Conservation (phyloP, 2,329 filamentous ascomycete species). For the Sordariomycetes sp. region DNA sequence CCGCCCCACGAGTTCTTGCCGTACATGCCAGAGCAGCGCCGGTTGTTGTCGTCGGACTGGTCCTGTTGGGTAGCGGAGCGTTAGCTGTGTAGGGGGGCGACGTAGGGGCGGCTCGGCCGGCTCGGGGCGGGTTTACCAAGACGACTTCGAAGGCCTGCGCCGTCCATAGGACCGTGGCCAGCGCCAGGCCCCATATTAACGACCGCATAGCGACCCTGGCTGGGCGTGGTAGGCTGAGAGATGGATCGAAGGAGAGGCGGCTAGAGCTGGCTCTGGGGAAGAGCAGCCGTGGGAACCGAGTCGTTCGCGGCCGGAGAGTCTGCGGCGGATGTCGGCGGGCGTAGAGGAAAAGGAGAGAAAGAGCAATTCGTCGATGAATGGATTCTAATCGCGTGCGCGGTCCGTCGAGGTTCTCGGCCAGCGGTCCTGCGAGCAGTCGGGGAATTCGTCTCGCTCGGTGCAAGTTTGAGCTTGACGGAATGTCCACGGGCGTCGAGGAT, state of each 20-base stretch:
- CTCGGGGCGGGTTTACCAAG: conserved; percentile 31
- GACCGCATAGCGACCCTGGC: conserved; percentile 39
- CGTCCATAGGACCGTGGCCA: conserved; percentile 44
- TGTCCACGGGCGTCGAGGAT: not conserved
- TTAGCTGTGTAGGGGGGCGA: conserved; percentile 6
- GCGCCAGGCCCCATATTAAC: conserved; percentile 33
- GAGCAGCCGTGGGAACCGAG: not conserved
- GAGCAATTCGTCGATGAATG: not conserved
- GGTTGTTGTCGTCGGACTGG: conserved; percentile 63
- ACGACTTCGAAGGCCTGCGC: conserved; percentile 45
- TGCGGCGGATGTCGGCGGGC: not conserved
- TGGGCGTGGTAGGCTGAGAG: conserved; percentile 5
- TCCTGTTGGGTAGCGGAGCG: conserved; percentile 40
- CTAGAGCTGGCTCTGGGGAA: not conserved
- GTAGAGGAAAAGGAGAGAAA: no score
- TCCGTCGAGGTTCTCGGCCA: not conserved
- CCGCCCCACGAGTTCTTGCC: conserved; percentile 83
- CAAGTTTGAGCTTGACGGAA: not conserved
- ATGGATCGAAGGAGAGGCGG: not conserved
- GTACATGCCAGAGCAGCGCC: conserved; percentile 93
- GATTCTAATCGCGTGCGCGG: not conserved
- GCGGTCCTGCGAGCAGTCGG: not conserved
- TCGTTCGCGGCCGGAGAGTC: not conserved
- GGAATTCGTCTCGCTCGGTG: not conserved
- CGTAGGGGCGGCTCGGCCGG: not conserved